Percentiles rank a stretch among this genome's conserved stretches.
Conservation (phyloP, 441 rosid species). For the Raphanus hybrid region DNA sequence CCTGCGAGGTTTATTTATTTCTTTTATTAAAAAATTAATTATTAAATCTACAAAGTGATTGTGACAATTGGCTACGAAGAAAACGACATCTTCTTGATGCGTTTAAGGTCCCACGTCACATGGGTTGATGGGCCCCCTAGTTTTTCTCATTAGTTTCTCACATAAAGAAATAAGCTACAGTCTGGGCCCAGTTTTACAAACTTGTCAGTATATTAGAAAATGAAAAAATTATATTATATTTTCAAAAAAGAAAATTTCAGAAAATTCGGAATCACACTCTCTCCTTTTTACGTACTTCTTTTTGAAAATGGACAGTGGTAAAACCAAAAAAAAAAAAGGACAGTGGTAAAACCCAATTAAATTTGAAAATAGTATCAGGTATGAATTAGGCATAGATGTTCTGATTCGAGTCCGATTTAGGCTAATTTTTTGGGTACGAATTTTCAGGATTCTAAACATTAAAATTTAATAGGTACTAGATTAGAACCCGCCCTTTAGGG, state of each 20-base stretch:
- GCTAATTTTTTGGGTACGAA: no score
- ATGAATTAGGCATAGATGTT: no score
- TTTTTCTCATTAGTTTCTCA: slow-evolving; percentile 44
- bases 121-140: slow-evolving; percentile 53
- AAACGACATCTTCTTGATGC: slow-evolving; percentile 49
- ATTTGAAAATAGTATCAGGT: neutral
- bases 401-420: no score
- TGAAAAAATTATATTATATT: slow-evolving; percentile 5
- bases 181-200: slow-evolving; percentile 39
- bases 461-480: no score
- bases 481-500: no score
- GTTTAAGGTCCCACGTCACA: slow-evolving; percentile 71
- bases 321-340: neutral
- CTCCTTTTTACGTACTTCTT: neutral
- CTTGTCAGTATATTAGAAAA: slow-evolving; percentile 34
- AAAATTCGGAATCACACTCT: slow-evolving; percentile 16
- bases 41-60: slow-evolving; percentile 33
- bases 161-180: slow-evolving; percentile 39
- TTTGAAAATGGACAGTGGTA: neutral
- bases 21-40: neutral
- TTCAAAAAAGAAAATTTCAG: neutral
- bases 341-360: neutral
- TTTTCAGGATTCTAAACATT: no score
- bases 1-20: slow-evolving; percentile 35
- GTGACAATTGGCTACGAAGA: slow-evolving; percentile 51